Evolutionary conservation across 495 filamentous ascomycete genomes (phyloP).

Genomic region (Podospora pseudopauciseta): DNA sequence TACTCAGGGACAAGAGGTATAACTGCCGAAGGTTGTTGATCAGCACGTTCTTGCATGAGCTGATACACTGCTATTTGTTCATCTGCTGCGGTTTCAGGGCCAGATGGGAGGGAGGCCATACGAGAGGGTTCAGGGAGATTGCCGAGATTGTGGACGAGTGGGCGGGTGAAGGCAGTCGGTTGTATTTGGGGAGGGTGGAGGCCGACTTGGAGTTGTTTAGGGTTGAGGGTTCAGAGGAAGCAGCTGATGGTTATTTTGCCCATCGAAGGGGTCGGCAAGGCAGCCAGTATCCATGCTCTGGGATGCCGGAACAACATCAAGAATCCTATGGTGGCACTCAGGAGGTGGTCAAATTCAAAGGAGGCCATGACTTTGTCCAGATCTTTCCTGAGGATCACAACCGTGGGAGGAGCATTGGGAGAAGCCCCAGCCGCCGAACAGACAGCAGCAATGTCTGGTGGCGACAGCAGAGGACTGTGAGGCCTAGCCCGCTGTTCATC

Average conservation of each 20-base stretch:
- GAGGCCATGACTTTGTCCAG: not conserved
- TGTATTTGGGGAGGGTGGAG: slow-evolving; percentile 50
- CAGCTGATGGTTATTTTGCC: not conserved
- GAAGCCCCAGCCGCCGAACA: not conserved
- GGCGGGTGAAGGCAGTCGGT: slow-evolving; percentile 43
- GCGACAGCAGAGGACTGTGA: not conserved
- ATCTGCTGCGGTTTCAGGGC: slow-evolving; percentile 52
- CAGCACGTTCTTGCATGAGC: slow-evolving; percentile 55
- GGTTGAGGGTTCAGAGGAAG: slow-evolving; percentile 8
- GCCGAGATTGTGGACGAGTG: slow-evolving; percentile 51
- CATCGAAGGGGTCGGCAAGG: slow-evolving; percentile 1
- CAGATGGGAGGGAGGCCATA: slow-evolving; percentile 49
- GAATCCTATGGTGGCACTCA: not conserved
- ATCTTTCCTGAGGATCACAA: not conserved
- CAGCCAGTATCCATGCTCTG: slow-evolving; percentile 26
- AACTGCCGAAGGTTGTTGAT: slow-evolving; percentile 49
- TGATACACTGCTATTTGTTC: slow-evolving; percentile 57
- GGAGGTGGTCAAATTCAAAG: not conserved
- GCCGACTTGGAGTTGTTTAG: slow-evolving; percentile 50
- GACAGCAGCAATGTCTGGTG: not conserved
- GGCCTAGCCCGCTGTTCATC: not conserved
- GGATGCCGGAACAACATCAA: slow-evolving; percentile 21
- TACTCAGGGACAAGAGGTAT: slow-evolving; percentile 45
- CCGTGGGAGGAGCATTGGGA: not conserved
- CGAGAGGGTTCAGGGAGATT: slow-evolving; percentile 48